A percentile compares a stretch with the other conserved stretches of the same genome.
phyloP scores from a whole-genome alignment of 2,329 filamentous ascomycete species.

The Botrytis squamosa region DNA sequence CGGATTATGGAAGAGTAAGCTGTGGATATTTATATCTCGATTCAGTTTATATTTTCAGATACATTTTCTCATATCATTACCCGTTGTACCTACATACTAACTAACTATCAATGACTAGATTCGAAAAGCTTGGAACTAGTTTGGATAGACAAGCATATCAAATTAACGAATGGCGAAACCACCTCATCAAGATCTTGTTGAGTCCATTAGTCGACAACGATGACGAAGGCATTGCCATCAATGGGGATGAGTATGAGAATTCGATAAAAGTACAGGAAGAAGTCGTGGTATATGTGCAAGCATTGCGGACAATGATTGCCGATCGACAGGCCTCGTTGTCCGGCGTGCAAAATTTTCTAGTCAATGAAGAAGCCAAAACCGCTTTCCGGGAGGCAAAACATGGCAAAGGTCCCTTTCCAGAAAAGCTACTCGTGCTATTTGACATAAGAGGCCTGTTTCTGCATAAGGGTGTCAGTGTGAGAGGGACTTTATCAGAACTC shows the following conservation, averaged over 20 bases:
- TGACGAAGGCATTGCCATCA: conserved; percentile 70
- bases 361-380: conserved; percentile 63
- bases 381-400: conserved; percentile 60
- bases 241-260: conserved; percentile 86
- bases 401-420: conserved; percentile 69
- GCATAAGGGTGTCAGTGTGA: conserved; percentile 59
- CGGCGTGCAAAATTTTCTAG: conserved; percentile 72
- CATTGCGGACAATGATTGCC: conserved; percentile 70
- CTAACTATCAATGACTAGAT: conserved; percentile 42
- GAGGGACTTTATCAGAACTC: conserved; percentile 67
- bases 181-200: conserved; percentile 69
- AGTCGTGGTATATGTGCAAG: conserved; percentile 81
- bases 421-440: conserved; percentile 56
- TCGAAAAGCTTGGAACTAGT: conserved; percentile 69
- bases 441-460: conserved; percentile 48
- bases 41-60: not conserved
- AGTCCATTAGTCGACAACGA: conserved; percentile 82
- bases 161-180: conserved; percentile 72
- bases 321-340: conserved; percentile 77
- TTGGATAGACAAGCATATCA: conserved; percentile 71
- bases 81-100: not conserved
- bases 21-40: not conserved
- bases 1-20: conserved; percentile 17
- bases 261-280: conserved; percentile 87
- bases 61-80: not conserved